Conservation (phyloP, 179 eudicot genomes). For the Nepenthes alata region DNA sequence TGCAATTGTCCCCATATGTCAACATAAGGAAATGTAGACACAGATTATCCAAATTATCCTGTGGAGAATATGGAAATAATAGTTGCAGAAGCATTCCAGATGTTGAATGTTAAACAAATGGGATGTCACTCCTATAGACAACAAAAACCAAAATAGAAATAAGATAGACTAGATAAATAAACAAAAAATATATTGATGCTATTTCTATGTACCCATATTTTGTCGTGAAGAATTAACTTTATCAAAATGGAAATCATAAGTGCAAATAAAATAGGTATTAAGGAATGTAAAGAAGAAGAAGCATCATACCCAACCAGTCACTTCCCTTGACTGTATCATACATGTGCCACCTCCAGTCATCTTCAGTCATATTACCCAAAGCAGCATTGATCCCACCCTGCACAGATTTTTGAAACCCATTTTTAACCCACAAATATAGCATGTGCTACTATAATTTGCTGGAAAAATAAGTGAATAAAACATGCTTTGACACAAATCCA, state of each 20-base stretch:
- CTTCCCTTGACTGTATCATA: slow-evolving; percentile 99
- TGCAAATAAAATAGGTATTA: not conserved
- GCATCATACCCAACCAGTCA: slow-evolving; percentile 77
- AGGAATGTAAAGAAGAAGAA: not conserved
- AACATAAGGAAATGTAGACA: not conserved
- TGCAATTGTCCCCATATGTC: slow-evolving; percentile 1
- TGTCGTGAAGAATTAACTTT: no score
- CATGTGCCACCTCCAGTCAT: slow-evolving; percentile 99
- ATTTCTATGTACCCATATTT: no score
- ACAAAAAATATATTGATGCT: no score
- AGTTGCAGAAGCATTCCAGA: not conserved
- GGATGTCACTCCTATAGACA: not conserved
- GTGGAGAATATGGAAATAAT: not conserved
- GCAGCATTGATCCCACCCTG: slow-evolving; percentile 99
- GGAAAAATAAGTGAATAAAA: no score
- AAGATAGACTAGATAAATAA: no score
- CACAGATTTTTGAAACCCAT: slow-evolving; percentile 2
- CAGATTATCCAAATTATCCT: not conserved
- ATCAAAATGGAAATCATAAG: no score
- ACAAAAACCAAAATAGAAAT: not conserved
- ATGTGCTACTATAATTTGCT: not conserved
- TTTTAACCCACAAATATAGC: not conserved
- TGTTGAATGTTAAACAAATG: not conserved
- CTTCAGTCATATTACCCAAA: slow-evolving; percentile 93
- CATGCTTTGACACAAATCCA: no score